Evolutionary conservation across 495 filamentous ascomycete species (phyloP), one percentile per base, ranked within the genome.

Genomic region (Penicillium tannophilum): DNA sequence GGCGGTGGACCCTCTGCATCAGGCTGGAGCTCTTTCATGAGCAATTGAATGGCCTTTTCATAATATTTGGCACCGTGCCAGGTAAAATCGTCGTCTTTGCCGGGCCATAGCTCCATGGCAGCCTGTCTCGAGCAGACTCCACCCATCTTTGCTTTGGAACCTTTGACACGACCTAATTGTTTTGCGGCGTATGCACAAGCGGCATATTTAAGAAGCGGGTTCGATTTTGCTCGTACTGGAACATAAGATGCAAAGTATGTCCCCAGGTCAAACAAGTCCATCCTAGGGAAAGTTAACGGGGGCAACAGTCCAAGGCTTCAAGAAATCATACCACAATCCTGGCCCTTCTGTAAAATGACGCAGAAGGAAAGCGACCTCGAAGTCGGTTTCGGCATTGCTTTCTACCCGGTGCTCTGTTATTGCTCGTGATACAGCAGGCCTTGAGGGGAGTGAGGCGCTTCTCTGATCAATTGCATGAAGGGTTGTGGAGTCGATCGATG

Each of bases 171-270:
- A 14, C 79, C 79, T n/a, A 87, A 65, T 60, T 86, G 81, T 57
- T 87, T 88, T 17, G 84, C 86, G 6, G 84, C 79, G 59, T 84
- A 83, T 28, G 85, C 84, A 58, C 83, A 82, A 11, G 84, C 83
- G 7, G 85, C 82, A 61, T 83, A 84, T 59, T 84, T 81, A 31
- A 87, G 65, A 9, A 88, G 71, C 7, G 82, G 80, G 56, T 85
- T 86, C 2, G 74, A 74, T 31, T 78, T 65, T 20, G 86, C 81
- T 61, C 80, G 76, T 0, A 85, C 80, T 0, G 85, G 86, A 12
- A 87, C 80, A 56, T 81, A 75, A 11, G 80, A 82, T 12, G 83
- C 76, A 53, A 88, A 88, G 66, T 85, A 87, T 8, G 76, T 80
- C 9, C 77, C 79, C 11, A 82, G 72, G 62, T 88, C 86, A 59